phyloP scores from a whole-genome alignment of 805 yeast genomes.

The Wickerhamomyces strasburgensis region DNA sequence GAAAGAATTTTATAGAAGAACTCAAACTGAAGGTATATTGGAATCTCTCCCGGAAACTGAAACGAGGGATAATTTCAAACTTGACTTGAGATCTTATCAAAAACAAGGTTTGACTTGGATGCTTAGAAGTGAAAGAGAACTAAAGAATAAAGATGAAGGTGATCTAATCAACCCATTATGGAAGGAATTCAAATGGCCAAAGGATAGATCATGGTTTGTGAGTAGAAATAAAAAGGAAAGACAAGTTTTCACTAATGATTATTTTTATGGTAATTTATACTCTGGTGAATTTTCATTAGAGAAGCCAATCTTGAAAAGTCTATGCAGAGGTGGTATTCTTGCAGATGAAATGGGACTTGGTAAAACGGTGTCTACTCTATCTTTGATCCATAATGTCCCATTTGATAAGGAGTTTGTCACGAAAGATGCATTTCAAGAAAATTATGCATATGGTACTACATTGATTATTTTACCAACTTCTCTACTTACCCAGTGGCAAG shows the following conservation, averaged over 20 bases:
- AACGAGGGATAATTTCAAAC: slow-evolving; percentile 41
- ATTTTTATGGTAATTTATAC: slow-evolving; percentile 72
- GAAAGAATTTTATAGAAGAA: slow-evolving; percentile 66
- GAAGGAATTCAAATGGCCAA: slow-evolving; percentile 77
- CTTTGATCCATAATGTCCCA: slow-evolving; percentile 66
- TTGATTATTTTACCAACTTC: slow-evolving; percentile 88
- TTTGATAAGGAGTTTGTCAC: slow-evolving; percentile 32
- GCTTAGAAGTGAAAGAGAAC: slow-evolving; percentile 71
- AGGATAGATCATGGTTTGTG: slow-evolving; percentile 35
- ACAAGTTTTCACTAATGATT: slow-evolving; percentile 14
- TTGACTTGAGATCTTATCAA: slow-evolving; percentile 72
- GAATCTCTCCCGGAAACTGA: slow-evolving; percentile 60
- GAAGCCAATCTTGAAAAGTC: slow-evolving; percentile 58
- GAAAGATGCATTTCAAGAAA: slow-evolving; percentile 6
- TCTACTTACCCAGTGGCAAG: slow-evolving; percentile 84
- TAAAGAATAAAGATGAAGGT: slow-evolving; percentile 34
- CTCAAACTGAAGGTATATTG: slow-evolving; percentile 56
- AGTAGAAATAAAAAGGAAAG: slow-evolving; percentile 22
- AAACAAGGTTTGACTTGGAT: slow-evolving; percentile 85
- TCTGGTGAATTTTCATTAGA: slow-evolving; percentile 72
- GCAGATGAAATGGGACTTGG: slow-evolving; percentile 99
- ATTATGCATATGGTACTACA: slow-evolving; percentile 68
- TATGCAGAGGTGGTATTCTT: slow-evolving; percentile 75
- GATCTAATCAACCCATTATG: slow-evolving; percentile 79
- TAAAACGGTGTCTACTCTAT: slow-evolving; percentile 78